These are phyloP conservation scores for Candolleomyces eurysporus DNA, from an alignment of 768 basidiomycete species.

Conservation along the genomic window DNA sequence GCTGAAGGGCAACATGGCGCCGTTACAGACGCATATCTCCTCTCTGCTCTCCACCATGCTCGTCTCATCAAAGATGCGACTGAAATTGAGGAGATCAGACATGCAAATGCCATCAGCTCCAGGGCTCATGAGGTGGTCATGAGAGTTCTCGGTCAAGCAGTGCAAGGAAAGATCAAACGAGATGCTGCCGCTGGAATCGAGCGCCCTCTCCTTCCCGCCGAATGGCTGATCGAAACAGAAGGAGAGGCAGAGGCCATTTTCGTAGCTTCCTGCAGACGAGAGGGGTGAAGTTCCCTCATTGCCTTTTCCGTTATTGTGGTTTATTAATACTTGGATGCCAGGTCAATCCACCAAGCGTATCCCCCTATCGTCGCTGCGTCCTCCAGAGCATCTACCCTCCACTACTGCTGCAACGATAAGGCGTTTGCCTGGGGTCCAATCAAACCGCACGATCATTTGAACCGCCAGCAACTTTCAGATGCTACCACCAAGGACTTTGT, in stretches of 20 bases:
- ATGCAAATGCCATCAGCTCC: slow-evolving; percentile 84
- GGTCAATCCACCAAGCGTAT: slow-evolving; percentile 86
- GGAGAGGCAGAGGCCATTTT: slow-evolving; percentile 94
- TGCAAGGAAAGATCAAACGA: slow-evolving; percentile 51
- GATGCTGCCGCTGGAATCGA: slow-evolving; percentile 43
- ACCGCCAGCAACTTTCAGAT: slow-evolving; percentile 46
- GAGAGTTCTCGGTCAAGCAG: slow-evolving; percentile 80
- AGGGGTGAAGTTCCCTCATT: slow-evolving; percentile 61
- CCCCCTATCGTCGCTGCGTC: slow-evolving; percentile 90
- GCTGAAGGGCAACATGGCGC: slow-evolving; percentile 26
- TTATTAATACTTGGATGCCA: slow-evolving; percentile 23
- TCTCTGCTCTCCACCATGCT: slow-evolving; percentile 76
- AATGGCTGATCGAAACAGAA: slow-evolving; percentile 92
- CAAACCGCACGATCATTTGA: slow-evolving; percentile 49
- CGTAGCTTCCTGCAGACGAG: slow-evolving; percentile 82
- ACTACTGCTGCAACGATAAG: slow-evolving; percentile 92
- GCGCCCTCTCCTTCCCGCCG: slow-evolving; percentile 61
- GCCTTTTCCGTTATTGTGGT: background rate
- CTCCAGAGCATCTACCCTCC: slow-evolving; percentile 82
- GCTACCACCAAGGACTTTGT: slow-evolving; percentile 38
- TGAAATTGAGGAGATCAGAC: slow-evolving; percentile 74
- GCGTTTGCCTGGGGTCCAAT: slow-evolving; percentile 86
- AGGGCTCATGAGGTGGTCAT: slow-evolving; percentile 91
- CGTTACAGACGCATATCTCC: slow-evolving; percentile 61
- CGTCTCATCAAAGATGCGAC: slow-evolving; percentile 72